Base-by-base conservation (phyloP, 768 basidiomycete genomes). In the Termitomyces sp. region DNA sequence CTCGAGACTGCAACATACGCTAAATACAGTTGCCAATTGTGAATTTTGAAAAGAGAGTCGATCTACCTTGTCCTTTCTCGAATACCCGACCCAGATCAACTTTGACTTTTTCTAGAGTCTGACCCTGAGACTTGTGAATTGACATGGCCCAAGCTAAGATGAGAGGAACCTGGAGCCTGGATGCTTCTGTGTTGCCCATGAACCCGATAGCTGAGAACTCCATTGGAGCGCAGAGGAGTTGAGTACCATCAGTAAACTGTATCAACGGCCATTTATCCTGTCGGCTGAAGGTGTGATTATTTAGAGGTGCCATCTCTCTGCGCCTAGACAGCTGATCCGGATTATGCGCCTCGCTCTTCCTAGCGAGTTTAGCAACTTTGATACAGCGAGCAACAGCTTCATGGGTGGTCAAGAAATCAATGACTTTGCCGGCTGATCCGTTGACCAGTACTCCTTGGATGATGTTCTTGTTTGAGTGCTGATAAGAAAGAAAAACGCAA, bases 51-150 rank as follows among this genome's bases (percentile, higher is more conserved):
- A 11, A 14, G 9, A 22, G 1, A 15, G 2, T 37, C 14, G 40
- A 58, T 68, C 35, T 55, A 82, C 85, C 87, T 81, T 90, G 84
- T 0, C 87, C 87, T 53, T 79, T 84, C 63, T 87, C 93, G 68
- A 95, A 96, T 0, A 80, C 80, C 37, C 79, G 74, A 52, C 74
- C 69, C 50, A 95, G 76, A 64, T 94, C 83, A 15, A 93, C 85
- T 59, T 87, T 89, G 56, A 93, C 88, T 46, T 88, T 75, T 44
- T 83, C 77, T 43, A 96, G 71, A 0, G 90, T 93, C 69, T 93
- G 91, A 0, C 93, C 93, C 67, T 96, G 93, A 2, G 86, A 87
- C 64, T 94, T 94, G 70, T 95, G 93, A 41, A 94, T 85, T 14
- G 84, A 85, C 68, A 93, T 71, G 0, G 90, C 90, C 91, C 90